Evolutionary conservation across 2,329 filamentous ascomycete genomes (phyloP).

Genomic region (Xylaria digitata): DNA sequence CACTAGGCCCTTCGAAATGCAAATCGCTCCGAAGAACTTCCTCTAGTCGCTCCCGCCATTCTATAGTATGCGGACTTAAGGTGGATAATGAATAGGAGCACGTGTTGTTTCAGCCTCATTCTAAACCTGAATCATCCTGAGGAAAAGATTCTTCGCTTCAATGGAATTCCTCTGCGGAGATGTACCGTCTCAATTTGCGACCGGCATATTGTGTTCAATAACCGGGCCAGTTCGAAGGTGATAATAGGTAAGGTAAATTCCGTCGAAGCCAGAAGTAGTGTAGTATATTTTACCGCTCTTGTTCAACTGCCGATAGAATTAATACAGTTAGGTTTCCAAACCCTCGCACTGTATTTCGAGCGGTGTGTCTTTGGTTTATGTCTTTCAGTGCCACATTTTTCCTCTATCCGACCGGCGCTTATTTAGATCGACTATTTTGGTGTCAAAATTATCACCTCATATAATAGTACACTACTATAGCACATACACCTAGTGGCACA

Average conservation of each 20-base stretch:
- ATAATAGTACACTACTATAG: background rate
- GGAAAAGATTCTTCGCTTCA: background rate
- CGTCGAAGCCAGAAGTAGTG: background rate
- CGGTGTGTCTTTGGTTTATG: slow-evolving; percentile 1
- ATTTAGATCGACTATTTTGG: background rate
- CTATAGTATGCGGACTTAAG: background rate
- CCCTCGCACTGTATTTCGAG: slow-evolving; percentile 22
- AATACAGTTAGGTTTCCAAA: background rate
- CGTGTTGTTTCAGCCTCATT: slow-evolving; percentile 9
- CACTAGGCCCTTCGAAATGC: background rate
- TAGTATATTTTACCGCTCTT: background rate
- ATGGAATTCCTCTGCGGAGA: background rate
- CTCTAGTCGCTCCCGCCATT: background rate
- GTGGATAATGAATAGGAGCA: background rate
- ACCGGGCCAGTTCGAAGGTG: background rate
- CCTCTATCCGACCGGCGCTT: slow-evolving; percentile 4
- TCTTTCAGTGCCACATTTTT: slow-evolving; percentile 8
- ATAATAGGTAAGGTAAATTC: background rate
- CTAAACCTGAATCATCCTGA: background rate
- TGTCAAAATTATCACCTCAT: background rate
- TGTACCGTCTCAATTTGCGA: background rate
- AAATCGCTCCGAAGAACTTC: background rate
- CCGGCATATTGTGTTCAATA: background rate
- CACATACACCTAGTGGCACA: background rate
- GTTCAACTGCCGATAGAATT: background rate